Evolutionary conservation across 2,329 filamentous ascomycete genomes (phyloP), one percentile per base, ranked within the genome.

Genomic region (Aspergillus fructus): DNA sequence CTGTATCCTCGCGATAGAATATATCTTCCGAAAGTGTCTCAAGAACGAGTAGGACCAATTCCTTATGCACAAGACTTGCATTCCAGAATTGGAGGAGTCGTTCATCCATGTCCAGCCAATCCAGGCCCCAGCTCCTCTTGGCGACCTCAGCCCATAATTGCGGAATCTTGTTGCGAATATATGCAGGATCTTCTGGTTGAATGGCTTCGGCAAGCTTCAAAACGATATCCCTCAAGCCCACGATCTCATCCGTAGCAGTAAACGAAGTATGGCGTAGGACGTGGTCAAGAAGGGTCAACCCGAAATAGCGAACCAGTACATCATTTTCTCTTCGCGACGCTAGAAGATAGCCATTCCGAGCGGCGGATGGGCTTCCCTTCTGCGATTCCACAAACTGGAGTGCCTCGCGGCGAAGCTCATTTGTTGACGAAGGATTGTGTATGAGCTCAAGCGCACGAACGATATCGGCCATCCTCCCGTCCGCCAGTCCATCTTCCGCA

Each of bases 91-190:
- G 84, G 45, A 93, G 85, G 55, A 99, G 82, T 69, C 90, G 82
- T 62, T 86, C 78, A 72, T 99, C 96, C 93, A 99, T 96, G 70
- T 96, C 87, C 79, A 89, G 87, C 94, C 96, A 99, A 60, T 94
- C 89, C 33, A 85, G 82, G n/a, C 84, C 91, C 94, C 94, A 99
- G 70, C 86, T 90, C 67, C 93, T 85, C 79, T 97, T 97, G 41
- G 93, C 92, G 53, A 96, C 82, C 74, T 97, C 94, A 7, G 93
- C 90, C 94, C 94, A 99, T 60, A 99, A 78, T 75, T 96, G 89
- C 27, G 91, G 91, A 34, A 94, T 88, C 78, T 99, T 99, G 81
- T 96, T 97, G 65, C 93, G 85, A 63, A 97, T 79, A 71, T 93
- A 99, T 33, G 83, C 74, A 3, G 91, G 90, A 70, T 97, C 93